Evolutionary conservation across 345 rosid species (phyloP), one percentile per base, ranked within the genome.

Genomic region (Lagerstroemia speciosa): DNA sequence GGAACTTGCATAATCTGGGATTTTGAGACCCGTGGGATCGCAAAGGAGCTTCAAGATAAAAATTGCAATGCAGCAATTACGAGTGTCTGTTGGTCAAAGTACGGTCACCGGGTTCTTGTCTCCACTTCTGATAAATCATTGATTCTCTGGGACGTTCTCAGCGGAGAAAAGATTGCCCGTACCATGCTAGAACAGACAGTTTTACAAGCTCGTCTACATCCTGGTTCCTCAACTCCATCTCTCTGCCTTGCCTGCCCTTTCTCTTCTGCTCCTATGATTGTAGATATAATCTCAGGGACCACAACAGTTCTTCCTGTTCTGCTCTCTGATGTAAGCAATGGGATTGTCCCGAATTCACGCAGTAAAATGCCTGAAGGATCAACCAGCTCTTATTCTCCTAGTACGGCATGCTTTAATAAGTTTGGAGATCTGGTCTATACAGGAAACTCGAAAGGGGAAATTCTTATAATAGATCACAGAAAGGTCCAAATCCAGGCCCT

Each of bases 321-420:
- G 62, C 72, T 83, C 37, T 74, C 91, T 70, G 98, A 90, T 38
- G 53, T 67, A 71, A 82, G 72, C 65, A 86, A 83, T 77, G 96
- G 88, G 27, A 65, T 69, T 72, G 77, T 85, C 55, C 88, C 85
- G 71, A 78, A 78, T 55, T 76, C 88, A 61, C 96, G 96, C 53
- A 90, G 80, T 77, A 93, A 91, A 74, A 69, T 79, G 50, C 70
- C 89, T 2, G 96, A 89, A 46, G 87, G 87, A 62, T 73, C 80
- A 74, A 85, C 85, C 22, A 77, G n/a, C n/a, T n/a, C 87, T 75
- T 86, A 82, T 79, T 83, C 96, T 71, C 92, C 95, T 3, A 86
- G 97, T 48, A 90, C 96, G 48, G 98, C 99, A 3, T 95, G 99
- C 83, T 95, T 92, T 81, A 88, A 95, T 78, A 95, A 92, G 83